These are phyloP conservation scores for Mycena sanguinolenta DNA, from an alignment of 768 basidiomycete species.

Conservation along the genomic window DNA sequence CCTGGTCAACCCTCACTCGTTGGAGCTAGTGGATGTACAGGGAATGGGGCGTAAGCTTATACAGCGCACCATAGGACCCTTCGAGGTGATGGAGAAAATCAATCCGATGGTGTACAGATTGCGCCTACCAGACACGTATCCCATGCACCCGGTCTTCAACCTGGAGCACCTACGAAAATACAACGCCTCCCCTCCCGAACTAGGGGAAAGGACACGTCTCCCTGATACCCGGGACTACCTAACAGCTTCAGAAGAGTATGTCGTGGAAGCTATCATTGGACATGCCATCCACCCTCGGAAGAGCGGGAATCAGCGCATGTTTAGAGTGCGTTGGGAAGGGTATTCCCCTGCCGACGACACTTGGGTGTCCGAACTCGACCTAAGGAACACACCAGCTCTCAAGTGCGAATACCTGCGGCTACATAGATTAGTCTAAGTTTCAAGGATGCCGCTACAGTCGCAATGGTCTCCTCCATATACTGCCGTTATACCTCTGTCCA, in stretches of 20 bases:
- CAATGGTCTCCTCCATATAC: too few relatives aligned
- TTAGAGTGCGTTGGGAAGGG: too few relatives aligned
- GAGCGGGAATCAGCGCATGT: too few relatives aligned
- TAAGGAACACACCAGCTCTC: too few relatives aligned
- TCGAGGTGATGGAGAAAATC: conserved; percentile 34
- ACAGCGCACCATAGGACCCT: too few relatives aligned
- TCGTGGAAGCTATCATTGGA: neutral
- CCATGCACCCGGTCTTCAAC: conserved; percentile 28
- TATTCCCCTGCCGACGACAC: too few relatives aligned
- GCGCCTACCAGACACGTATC: conserved; percentile 16
- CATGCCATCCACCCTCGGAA: neutral
- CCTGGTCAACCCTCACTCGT: neutral
- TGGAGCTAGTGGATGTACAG: conserved; percentile 1
- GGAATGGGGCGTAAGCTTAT: too few relatives aligned
- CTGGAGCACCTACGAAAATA: conserved; percentile 31
- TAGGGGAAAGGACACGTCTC: neutral
- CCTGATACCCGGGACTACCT: conserved; percentile 5
- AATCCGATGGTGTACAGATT: conserved; percentile 27
- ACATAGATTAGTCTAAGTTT: too few relatives aligned
- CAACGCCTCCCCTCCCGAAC: neutral
- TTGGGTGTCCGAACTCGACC: too few relatives aligned
- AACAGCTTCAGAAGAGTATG: neutral
- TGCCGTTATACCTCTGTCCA: too few relatives aligned
- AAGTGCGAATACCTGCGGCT: too few relatives aligned
- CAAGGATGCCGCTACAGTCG: too few relatives aligned